phyloP scores from a whole-genome alignment of 345 rosid species.

The Salix koriyanagi region DNA sequence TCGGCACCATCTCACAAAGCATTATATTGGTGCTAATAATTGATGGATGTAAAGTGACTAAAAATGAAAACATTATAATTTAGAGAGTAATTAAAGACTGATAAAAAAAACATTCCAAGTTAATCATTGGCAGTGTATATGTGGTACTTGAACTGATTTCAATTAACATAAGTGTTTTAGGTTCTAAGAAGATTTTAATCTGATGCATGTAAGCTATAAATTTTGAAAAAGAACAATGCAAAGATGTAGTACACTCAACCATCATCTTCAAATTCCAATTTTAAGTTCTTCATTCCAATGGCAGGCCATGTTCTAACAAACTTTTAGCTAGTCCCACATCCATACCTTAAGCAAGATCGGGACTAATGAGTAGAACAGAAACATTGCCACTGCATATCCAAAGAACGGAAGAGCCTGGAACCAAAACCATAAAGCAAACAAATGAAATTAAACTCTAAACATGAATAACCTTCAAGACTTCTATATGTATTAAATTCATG shows the following conservation, averaged over 20 bases:
- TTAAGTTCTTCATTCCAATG: neutral
- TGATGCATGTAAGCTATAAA: neutral
- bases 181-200: neutral
- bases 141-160: neutral
- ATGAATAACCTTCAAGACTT: neutral
- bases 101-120: neutral
- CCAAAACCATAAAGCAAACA: constrained; percentile 9
- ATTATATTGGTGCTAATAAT: neutral
- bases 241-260: neutral
- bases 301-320: neutral
- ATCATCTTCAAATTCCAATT: neutral
- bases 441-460: neutral
- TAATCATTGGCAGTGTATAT: neutral
- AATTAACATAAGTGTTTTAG: neutral
- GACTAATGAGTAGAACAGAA: constrained; percentile 76
- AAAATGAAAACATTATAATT: neutral
- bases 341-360: constrained; percentile 80
- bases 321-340: neutral
- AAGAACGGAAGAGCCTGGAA: constrained; percentile 70
- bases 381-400: constrained; percentile 57
- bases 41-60: neutral
- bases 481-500: no score
- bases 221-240: neutral
- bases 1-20: neutral
- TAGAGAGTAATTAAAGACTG: neutral